Conservation (phyloP, 2,329 filamentous ascomycete species). For the Penicillium hordei region DNA sequence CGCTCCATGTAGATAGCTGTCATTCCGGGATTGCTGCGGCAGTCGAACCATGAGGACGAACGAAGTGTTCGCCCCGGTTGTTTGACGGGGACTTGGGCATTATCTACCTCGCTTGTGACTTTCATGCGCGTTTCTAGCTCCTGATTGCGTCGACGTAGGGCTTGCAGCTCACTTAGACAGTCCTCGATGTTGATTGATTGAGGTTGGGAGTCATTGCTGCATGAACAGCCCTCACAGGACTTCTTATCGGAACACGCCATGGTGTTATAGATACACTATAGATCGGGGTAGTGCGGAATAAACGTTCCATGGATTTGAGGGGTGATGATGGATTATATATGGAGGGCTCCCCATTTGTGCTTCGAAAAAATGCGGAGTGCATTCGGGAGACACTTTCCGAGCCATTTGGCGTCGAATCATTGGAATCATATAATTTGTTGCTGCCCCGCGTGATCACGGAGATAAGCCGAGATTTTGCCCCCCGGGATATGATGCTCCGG, state of each 20-base stretch:
- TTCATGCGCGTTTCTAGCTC: conserved; percentile 32
- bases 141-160: conserved; percentile 39
- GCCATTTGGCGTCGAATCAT: conserved; percentile 1
- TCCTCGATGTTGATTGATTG: conserved; percentile 41
- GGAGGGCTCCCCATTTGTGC: conserved; percentile 11
- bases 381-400: conserved; percentile 5
- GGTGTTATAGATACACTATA: background rate
- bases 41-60: conserved; percentile 49
- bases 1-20: conserved; percentile 52
- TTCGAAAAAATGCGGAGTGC: background rate
- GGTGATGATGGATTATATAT: conserved; percentile 9
- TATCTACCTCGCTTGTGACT: conserved; percentile 21
- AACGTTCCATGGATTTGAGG: conserved; percentile 10
- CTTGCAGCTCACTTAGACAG: conserved; percentile 41
- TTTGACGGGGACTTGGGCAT: conserved; percentile 32
- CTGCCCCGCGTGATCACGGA: background rate
- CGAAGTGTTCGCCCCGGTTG: conserved; percentile 36
- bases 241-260: conserved; percentile 20
- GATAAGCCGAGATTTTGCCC: conserved; percentile 8
- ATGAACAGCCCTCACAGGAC: conserved; percentile 39
- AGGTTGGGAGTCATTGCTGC: conserved; percentile 21
- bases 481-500: conserved; percentile 14
- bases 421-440: background rate
- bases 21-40: conserved; percentile 45
- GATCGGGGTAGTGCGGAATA: background rate